These are phyloP conservation scores for Fusarium transvaalense DNA, from an alignment of 2,329 filamentous ascomycete species.

Conservation along the genomic window DNA sequence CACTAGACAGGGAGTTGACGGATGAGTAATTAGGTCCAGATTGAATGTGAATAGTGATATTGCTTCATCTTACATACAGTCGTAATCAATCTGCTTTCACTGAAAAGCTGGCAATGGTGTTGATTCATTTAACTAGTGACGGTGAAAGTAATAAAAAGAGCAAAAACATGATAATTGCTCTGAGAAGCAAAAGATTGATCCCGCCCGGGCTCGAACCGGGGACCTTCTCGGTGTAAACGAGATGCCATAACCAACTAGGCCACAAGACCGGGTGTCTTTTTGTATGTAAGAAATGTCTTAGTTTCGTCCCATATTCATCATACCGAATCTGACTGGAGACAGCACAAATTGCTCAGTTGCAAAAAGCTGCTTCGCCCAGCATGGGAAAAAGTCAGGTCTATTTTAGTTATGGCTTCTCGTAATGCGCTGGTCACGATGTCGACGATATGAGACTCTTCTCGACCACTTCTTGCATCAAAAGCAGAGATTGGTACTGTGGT, in stretches of 20 bases:
- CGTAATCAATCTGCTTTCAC: too few species aligned
- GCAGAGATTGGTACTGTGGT: too few species aligned
- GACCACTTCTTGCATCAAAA: too few species aligned
- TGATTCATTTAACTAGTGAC: neutral
- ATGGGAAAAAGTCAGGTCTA: too few species aligned
- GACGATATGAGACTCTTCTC: too few species aligned
- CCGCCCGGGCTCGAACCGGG: conserved; percentile 45
- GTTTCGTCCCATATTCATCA: too few species aligned
- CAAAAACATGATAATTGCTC: fast-evolving
- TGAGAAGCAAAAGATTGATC: conserved; percentile 20
- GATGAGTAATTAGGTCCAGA: neutral
- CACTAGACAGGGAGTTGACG: neutral
- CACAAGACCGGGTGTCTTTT: conserved; percentile 34
- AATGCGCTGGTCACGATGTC: too few species aligned
- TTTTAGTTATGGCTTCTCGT: too few species aligned
- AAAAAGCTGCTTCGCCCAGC: too few species aligned
- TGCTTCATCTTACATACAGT: neutral
- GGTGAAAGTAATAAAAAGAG: too few species aligned
- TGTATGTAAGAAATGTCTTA: fast-evolving
- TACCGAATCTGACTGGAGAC: too few species aligned
- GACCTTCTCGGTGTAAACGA: conserved; percentile 46
- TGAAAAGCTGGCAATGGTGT: neutral
- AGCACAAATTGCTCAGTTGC: too few species aligned
- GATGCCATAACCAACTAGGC: conserved; percentile 46
- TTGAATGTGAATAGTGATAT: neutral